Conservation (phyloP, 768 basidiomycete species). For the Collybiopsis luxurians region DNA sequence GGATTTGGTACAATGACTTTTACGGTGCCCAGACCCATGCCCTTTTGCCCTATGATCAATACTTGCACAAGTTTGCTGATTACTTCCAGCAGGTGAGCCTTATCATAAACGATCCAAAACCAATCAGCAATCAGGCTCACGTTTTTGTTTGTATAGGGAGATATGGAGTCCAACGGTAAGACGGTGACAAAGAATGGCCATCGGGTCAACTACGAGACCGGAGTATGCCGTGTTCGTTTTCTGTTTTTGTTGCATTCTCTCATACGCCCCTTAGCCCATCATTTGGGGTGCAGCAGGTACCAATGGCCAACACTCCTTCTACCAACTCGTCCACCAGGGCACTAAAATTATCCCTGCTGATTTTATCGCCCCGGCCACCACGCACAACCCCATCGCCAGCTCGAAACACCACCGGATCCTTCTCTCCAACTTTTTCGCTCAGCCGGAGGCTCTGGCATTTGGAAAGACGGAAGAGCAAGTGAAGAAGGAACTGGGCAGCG, state of each 20-base stretch:
- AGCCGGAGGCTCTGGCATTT: constrained; percentile 96
- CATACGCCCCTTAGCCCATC: constrained; percentile 66
- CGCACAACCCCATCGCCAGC: constrained; percentile 82
- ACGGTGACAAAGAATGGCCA: constrained; percentile 91
- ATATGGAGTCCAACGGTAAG: constrained; percentile 99
- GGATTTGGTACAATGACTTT: constrained; percentile 99
- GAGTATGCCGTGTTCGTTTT: constrained; percentile 49
- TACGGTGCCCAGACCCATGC: constrained; percentile 95
- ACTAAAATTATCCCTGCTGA: constrained; percentile 91
- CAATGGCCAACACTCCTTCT: constrained; percentile 99
- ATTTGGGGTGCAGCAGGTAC: constrained; percentile 99
- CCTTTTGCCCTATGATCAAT: constrained; percentile 97
- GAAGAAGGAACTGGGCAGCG: constrained; percentile 57
- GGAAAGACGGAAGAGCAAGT: constrained; percentile 96
- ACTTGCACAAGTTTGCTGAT: constrained; percentile 98
- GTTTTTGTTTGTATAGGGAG: constrained; percentile 50
- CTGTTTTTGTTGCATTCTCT: not conserved
- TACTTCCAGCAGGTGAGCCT: constrained; percentile 89
- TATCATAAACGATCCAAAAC: not conserved
- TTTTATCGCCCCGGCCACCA: constrained; percentile 86
- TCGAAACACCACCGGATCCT: constrained; percentile 98
- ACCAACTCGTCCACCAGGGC: constrained; percentile 94
- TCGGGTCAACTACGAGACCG: constrained; percentile 94
- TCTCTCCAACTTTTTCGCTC: constrained; percentile 97
- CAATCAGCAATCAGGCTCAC: not conserved